Base-by-base conservation (phyloP, 306 rosid species). In the Sicyos baderoa region DNA sequence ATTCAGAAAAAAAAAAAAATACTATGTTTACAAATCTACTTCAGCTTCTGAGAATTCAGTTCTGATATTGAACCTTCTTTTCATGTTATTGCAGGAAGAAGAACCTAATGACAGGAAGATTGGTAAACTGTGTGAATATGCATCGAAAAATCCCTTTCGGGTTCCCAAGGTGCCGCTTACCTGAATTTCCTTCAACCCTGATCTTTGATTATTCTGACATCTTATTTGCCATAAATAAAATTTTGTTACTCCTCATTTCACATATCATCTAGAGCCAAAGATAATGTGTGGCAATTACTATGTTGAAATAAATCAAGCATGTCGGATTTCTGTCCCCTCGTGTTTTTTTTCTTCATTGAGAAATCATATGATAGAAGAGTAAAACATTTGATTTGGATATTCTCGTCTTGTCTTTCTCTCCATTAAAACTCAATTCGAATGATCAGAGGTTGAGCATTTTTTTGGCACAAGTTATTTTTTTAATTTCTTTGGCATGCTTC, bases 41-140 rank as follows among this genome's bases (percentile, higher is more conserved):
- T 22, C 0, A 49, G 66, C 9, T 44, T 53, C 47, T 40, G 50
- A 23, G 66, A 65, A 60, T 69, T 19, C 8, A 17, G 49, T 75
- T 15, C 72, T 54, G 56, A 79, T 67, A 57, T 37, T 68, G 29
- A n/a, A 75, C 54, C 47, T 48, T 32, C 16, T 49, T 2, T 19
- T 29, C 49, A 6, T 66, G 48, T 64, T 50, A 56, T 77, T 64
- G 73, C 82, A 90, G 95, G 97, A 83, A 17, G 95, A 90, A 62
- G 85, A 84, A 77, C 95, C 95, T 10, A 90, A 90, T 56, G 97
- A 90, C 37, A 86, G 97, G 40, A 88, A 55, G 84, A 90, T 90
- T 45, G 67, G 88, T 70, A 90, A 90, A 68, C 78, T 88, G 71
- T 88, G 97, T 48, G 97, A 90, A 62, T 90, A 90, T 79, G 91